Evolutionary conservation across 306 rosid species (phyloP).

Genomic region (Quercus suber): DNA sequence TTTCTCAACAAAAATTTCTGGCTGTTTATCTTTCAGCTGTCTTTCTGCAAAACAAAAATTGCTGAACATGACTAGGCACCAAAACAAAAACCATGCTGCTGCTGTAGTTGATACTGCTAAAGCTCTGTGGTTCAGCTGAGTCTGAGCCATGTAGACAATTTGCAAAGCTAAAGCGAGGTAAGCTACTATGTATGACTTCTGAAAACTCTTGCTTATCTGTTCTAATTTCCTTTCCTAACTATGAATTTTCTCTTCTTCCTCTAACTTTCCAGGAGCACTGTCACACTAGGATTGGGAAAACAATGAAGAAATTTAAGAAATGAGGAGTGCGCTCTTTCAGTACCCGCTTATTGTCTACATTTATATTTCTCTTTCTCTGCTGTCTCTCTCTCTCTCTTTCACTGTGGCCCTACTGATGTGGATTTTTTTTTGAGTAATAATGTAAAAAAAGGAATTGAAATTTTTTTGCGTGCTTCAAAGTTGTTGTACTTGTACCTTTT

Average conservation of each 20-base stretch:
- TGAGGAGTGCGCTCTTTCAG: not conserved
- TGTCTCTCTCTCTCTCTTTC: not conserved
- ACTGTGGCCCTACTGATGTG: not conserved
- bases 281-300: not conserved
- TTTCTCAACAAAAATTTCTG: conserved; percentile 8
- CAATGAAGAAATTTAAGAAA: not conserved
- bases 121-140: conserved; percentile 21
- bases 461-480: not conserved
- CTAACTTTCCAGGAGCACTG: not conserved
- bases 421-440: not conserved
- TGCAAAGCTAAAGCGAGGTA: conserved; percentile 7
- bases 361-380: not conserved
- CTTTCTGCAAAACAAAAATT: conserved; percentile 46
- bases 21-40: conserved; percentile 37
- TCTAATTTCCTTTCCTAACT: not conserved
- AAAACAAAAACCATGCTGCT: conserved; percentile 39
- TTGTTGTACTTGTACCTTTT: too few relatives aligned
- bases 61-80: conserved; percentile 39
- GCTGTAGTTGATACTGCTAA: conserved; percentile 27
- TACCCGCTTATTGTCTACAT: not conserved
- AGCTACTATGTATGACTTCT: not conserved
- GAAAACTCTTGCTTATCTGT: not conserved
- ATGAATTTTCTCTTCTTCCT: not conserved
- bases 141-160: conserved; percentile 41
- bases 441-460: not conserved